Conservation (phyloP, 345 rosid genomes). For the Corymbia maculata region DNA sequence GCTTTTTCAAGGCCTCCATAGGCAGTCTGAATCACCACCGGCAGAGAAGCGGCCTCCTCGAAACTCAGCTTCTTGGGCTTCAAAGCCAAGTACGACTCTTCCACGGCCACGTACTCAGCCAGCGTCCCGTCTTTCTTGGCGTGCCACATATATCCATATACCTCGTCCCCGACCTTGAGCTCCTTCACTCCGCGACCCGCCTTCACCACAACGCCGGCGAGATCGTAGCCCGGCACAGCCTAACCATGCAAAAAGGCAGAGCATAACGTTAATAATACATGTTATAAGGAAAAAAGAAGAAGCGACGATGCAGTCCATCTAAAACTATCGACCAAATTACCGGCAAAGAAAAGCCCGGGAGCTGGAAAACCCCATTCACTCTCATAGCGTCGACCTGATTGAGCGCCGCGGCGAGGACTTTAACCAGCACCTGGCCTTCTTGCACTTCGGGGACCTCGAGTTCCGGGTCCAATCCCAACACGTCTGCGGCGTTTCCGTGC, state of each 20-base stretch:
- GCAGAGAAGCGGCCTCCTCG: constrained; percentile 64
- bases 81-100: constrained; percentile 58
- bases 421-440: constrained; percentile 70
- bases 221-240: constrained; percentile 92
- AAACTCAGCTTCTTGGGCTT: constrained; percentile 73
- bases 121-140: constrained; percentile 61
- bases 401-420: constrained; percentile 71
- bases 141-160: constrained; percentile 29
- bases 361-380: constrained; percentile 65
- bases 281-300: neutral
- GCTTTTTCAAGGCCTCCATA: constrained; percentile 62
- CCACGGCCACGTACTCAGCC: constrained; percentile 69
- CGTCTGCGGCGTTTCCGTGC: constrained; percentile 51
- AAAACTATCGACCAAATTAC: neutral
- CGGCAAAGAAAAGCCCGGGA: constrained; percentile 72
- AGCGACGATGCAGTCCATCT: neutral
- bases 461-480: constrained; percentile 51
- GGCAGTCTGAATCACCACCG: constrained; percentile 68
- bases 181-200: constrained; percentile 54
- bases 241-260: neutral
- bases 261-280: neutral
- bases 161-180: constrained; percentile 71
- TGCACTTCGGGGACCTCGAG: constrained; percentile 54
- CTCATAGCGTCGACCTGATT: constrained; percentile 72
- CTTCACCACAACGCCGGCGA: constrained; percentile 72